phyloP scores from a whole-genome alignment of 345 rosid species.

The Kernera saxatilis region DNA sequence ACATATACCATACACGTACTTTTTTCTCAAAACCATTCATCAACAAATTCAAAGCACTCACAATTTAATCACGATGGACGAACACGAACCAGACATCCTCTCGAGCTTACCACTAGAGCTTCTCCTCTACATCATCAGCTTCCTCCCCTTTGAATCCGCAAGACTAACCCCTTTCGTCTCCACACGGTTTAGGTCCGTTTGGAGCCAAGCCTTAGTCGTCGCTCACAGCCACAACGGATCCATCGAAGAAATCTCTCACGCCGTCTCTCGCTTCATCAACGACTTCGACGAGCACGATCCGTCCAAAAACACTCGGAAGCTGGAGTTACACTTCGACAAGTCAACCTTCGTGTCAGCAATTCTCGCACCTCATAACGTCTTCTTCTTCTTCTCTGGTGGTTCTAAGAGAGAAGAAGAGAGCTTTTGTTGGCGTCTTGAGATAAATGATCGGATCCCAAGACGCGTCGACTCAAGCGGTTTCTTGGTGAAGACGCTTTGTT shows the following conservation, averaged over 20 bases:
- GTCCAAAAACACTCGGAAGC: conserved; percentile 36
- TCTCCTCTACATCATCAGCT: conserved; percentile 46
- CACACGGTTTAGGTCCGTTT: conserved; percentile 40
- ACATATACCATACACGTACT: neutral
- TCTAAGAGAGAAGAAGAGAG: conserved; percentile 20
- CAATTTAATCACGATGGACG: conserved; percentile 10
- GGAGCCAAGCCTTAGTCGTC: conserved; percentile 41
- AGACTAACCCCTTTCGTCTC: conserved; percentile 50
- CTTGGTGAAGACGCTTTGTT: conserved; percentile 42
- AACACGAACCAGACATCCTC: conserved; percentile 31
- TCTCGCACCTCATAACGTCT: conserved; percentile 40
- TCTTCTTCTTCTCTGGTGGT: conserved; percentile 36
- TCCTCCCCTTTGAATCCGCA: conserved; percentile 56
- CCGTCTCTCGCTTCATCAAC: conserved; percentile 37
- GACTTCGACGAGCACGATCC: conserved; percentile 47
- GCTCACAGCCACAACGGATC: conserved; percentile 37
- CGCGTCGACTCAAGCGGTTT: conserved; percentile 27
- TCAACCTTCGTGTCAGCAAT: conserved; percentile 33
- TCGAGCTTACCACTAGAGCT: conserved; percentile 55
- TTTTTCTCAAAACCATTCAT: neutral
- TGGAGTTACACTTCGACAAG: conserved; percentile 37
- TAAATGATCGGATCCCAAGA: conserved; percentile 17
- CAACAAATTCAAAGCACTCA: neutral
- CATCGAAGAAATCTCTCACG: conserved; percentile 30
- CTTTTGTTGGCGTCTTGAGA: conserved; percentile 37